Evolutionary conservation across 1,139 yeast species (phyloP).

Genomic region (Scheffersomyces parashehatae): DNA sequence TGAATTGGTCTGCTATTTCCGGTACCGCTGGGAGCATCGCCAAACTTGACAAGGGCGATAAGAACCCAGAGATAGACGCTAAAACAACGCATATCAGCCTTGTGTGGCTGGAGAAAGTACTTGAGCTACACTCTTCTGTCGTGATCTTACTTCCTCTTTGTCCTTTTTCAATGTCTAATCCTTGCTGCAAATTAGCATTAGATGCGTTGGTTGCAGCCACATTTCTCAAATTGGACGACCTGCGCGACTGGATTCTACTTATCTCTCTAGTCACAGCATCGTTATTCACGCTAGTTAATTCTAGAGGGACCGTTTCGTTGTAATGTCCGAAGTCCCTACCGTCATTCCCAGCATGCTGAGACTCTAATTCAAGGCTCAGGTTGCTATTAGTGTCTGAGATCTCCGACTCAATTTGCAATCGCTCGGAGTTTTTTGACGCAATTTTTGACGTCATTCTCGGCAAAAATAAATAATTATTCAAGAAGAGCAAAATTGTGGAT

Average conservation of each 20-base stretch:
- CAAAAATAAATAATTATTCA: no score
- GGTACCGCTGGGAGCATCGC: slow-evolving; percentile 53
- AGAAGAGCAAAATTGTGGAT: no score
- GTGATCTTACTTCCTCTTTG: slow-evolving; percentile 4
- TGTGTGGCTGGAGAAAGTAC: slow-evolving; percentile 8
- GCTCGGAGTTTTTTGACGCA: no score
- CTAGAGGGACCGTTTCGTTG: slow-evolving; percentile 16
- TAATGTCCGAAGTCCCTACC: not conserved
- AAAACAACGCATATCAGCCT: slow-evolving; percentile 15
- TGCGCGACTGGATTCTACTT: slow-evolving; percentile 17
- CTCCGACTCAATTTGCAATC: no score
- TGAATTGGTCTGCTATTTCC: slow-evolving; percentile 41
- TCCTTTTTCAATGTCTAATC: not conserved
- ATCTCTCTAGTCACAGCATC: slow-evolving; percentile 19
- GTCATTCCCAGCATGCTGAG: no score
- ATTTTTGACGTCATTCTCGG: no score
- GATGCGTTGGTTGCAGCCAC: not conserved
- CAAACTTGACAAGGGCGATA: slow-evolving; percentile 44
- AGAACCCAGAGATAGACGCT: slow-evolving; percentile 28
- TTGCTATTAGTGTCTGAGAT: not conserved
- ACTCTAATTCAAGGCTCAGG: no score
- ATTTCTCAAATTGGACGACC: slow-evolving; percentile 4
- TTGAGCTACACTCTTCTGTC: slow-evolving; percentile 8
- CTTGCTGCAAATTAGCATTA: not conserved
- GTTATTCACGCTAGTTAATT: slow-evolving; percentile 15